Base-by-base conservation (phyloP, 805 yeast genomes). In the Myxozyma mucilagina region DNA sequence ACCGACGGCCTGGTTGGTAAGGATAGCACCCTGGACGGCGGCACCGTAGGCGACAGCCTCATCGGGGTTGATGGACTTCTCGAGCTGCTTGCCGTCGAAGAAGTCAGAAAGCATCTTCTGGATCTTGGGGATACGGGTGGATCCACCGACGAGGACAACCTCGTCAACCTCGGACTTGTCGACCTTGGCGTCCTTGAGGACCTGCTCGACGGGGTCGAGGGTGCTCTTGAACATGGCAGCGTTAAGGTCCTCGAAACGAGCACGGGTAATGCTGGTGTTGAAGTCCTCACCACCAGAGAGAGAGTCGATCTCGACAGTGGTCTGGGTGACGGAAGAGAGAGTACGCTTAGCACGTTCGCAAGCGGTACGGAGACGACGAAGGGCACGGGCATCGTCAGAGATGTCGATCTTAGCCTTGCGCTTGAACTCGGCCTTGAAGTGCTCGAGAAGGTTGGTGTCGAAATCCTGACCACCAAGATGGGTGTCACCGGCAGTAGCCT, bases 41-140 rank as follows among this genome's bases (percentile, higher is more conserved):
- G 98, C 98, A 87, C 97, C 97, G 84, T 90, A 90, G 75, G 97
- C 97, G 79, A 91, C 97, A 76, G 97, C 97, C 84, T 91, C 97
- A 83, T 91, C 97, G 71, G 97, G 97, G 91, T 91, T 91, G 80
- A 91, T 92, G 70, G 96, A 87, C 83, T 90, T 92, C 82, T 90
- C 94, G 78, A 90, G 89, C 80, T 90, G 92, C 84, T 92, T 92
- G 79, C 97, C 97, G 75, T 90, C 94, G 73, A 91, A 91, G 89
- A 84, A 91, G 81, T 91, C 97, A 67, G 96, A 87, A 69, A 91
- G 87, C 78, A 91, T 82, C 80, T 89, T 90, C 82, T 92, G 97
- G 76, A 92, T 88, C 87, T 90, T 92, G 84, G 97, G 97, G 81
- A 92, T 92, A 87, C 97, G 90, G 79, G 97, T 91, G 68, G 97